phyloP scores from a whole-genome alignment of 805 yeast genomes.

The Metschnikowia lunata region DNA sequence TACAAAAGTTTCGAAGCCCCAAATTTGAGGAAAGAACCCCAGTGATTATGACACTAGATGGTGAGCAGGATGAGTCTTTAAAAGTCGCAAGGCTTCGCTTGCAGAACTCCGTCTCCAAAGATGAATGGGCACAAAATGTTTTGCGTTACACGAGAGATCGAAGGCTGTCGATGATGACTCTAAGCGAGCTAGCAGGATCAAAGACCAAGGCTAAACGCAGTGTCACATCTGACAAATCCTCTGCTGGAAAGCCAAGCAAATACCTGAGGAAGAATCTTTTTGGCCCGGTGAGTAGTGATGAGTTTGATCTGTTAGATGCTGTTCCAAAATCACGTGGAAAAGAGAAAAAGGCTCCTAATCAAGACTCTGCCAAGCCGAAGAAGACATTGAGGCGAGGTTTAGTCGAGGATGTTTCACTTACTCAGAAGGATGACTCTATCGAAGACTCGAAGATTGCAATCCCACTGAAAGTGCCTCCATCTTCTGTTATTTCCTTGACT shows the following conservation, averaged over 20 bases:
- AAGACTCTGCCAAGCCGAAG: background rate
- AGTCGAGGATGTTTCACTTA: slow-evolving; percentile 3
- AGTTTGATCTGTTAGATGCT: too few relatives aligned
- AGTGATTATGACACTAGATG: slow-evolving; percentile 15
- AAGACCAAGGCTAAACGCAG: too few relatives aligned
- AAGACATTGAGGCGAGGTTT: slow-evolving; percentile 5
- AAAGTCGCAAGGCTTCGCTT: slow-evolving; percentile 23
- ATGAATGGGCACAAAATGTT: slow-evolving; percentile 22
- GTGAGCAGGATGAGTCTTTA: slow-evolving; percentile 13
- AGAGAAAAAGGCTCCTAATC: background rate
- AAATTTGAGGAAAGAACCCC: slow-evolving; percentile 13
- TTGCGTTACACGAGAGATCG: slow-evolving; percentile 4
- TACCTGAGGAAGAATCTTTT: too few relatives aligned
- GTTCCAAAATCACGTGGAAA: too few relatives aligned
- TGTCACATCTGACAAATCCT: too few relatives aligned
- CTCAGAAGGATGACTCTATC: too few relatives aligned
- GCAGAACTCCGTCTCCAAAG: slow-evolving; percentile 24
- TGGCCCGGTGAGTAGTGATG: too few relatives aligned
- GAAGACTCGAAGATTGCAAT: too few relatives aligned
- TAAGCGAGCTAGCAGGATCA: background rate
- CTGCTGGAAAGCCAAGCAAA: too few relatives aligned
- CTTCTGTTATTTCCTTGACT: too few relatives aligned
- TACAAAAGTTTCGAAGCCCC: slow-evolving; percentile 10
- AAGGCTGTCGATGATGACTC: slow-evolving; percentile 2
- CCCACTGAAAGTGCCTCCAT: too few relatives aligned